Evolutionary conservation across 495 filamentous ascomycete species (phyloP).

Genomic region (Podospora conica): DNA sequence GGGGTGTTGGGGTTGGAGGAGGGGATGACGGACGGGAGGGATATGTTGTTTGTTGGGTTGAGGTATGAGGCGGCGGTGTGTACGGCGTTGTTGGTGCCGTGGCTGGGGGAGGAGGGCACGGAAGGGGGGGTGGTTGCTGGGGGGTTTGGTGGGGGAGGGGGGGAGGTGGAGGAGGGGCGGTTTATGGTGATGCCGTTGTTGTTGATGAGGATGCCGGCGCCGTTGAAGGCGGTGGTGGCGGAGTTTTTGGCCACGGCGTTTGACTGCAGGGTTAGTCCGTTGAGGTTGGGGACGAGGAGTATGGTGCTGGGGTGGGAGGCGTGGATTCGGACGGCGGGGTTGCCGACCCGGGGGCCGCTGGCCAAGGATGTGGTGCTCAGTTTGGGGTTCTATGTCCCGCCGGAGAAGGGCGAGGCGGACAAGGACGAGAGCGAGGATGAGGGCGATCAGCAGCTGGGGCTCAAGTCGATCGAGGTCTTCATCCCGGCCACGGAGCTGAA

Average conservation of each 20-base stretch:
- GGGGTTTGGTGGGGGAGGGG: conserved; percentile 5
- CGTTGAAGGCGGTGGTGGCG: conserved; percentile 34
- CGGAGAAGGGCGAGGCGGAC: conserved; percentile 3
- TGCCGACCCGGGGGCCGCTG: conserved; percentile 13
- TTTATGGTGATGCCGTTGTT: conserved; percentile 39
- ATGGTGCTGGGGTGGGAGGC: conserved; percentile 34
- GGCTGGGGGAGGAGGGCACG: conserved; percentile 11
- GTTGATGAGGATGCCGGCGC: conserved; percentile 40
- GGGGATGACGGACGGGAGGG: background rate
- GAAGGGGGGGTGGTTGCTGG: background rate
- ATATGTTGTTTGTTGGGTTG: conserved; percentile 30
- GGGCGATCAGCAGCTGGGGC: conserved; percentile 20
- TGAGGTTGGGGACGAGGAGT: conserved; percentile 39
- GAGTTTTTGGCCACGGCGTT: conserved; percentile 42
- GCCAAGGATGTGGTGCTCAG: conserved; percentile 37
- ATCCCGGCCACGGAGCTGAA: conserved; percentile 33
- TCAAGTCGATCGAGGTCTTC: conserved; percentile 39
- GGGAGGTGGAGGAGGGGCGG: conserved; percentile 1
- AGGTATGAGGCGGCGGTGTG: conserved; percentile 37
- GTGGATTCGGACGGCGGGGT: conserved; percentile 32
- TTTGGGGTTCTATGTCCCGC: conserved; percentile 35
- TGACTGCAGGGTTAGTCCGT: conserved; percentile 41
- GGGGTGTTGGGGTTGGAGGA: conserved; percentile 15
- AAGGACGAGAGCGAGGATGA: background rate
- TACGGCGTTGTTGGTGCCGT: conserved; percentile 36